Conservation (phyloP, 2,329 filamentous ascomycete species). For the Aschersonia sp. region DNA sequence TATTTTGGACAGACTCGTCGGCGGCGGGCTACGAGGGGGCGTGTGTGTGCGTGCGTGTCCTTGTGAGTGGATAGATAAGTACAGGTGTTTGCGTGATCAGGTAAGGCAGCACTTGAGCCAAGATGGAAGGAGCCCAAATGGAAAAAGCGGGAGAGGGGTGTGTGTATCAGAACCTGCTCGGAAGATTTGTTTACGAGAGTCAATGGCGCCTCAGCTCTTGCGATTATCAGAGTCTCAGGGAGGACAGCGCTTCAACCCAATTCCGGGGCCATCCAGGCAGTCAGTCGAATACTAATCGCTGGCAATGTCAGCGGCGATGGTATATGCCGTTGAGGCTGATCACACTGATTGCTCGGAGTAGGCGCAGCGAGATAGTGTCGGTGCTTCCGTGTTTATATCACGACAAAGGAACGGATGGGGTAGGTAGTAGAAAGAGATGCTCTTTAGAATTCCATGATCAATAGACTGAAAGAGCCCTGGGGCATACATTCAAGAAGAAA, state of each 20-base stretch:
- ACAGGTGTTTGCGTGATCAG: conserved; percentile 1
- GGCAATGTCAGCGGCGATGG: too few species aligned
- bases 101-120: not conserved
- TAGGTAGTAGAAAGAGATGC: not conserved
- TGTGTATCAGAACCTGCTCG: conserved; percentile 10
- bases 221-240: conserved; percentile 14
- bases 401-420: not conserved
- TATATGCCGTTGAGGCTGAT: too few species aligned
- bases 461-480: too few species aligned
- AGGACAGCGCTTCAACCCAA: too few species aligned
- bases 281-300: not conserved
- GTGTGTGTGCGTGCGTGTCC: conserved; percentile 9
- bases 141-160: conserved; percentile 9
- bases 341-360: too few species aligned
- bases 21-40: conserved; percentile 3
- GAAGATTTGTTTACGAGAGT: conserved; percentile 12
- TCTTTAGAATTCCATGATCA: not conserved
- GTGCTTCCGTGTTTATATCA: not conserved
- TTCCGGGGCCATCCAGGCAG: too few species aligned
- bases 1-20: conserved; percentile 19
- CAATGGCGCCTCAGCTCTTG: conserved; percentile 13
- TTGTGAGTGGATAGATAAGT: not conserved
- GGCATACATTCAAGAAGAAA: too few species aligned
- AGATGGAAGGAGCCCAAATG: not conserved
- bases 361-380: not conserved